Evolutionary conservation across 2,329 filamentous ascomycete genomes (phyloP), one percentile per base, ranked within the genome.

Genomic region (Clonostachys chloroleuca): DNA sequence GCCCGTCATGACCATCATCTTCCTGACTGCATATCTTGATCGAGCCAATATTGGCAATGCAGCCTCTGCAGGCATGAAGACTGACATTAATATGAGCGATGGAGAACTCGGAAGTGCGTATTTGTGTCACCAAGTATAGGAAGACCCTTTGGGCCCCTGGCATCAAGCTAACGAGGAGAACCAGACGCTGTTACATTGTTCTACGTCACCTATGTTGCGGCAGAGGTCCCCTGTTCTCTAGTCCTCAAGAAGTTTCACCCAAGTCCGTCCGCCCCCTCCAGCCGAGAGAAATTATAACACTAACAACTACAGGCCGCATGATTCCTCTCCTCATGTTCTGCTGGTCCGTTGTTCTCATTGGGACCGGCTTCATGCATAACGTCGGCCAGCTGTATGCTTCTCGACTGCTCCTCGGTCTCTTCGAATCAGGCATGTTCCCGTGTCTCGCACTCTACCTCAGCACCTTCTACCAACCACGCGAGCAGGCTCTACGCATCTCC

Each of bases 381-480:
- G 86, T 77, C 67, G 75, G 74, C 1, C 81, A 82, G 0, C 68
- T 89, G 14, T 81, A 87, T 72, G 80, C 84, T 4, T 81, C 82
- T 8, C 76, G 81, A 39, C 83, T 77, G 77, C 89, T 89, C 57
- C 72, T 92, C 1, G 88, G 88, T 20, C 68, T 91, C 20, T 78
- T 78, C 14, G 89, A 94, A 62, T 81, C 87, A 10, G 88, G 87
- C 8, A 72, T 92, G 0, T 90, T 89, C 59, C 87, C 87, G 0
- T 86, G 85, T 3, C 80, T 91, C 14, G 87, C 87, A 54, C 92
- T 90, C 63, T 91, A 91, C 59, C 76, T 94, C 0, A 88, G 83
- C 0, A 91, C 86, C 60, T 95, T 89, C 89, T 95, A 94, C 58
- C 85, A 81, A 59, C 77, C 89, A 34, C 80, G 77, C 14, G 89